These are phyloP conservation scores for Entamoeba histolytica DNA, from an alignment of 208 protist species.

Conservation along the genomic window DNA sequence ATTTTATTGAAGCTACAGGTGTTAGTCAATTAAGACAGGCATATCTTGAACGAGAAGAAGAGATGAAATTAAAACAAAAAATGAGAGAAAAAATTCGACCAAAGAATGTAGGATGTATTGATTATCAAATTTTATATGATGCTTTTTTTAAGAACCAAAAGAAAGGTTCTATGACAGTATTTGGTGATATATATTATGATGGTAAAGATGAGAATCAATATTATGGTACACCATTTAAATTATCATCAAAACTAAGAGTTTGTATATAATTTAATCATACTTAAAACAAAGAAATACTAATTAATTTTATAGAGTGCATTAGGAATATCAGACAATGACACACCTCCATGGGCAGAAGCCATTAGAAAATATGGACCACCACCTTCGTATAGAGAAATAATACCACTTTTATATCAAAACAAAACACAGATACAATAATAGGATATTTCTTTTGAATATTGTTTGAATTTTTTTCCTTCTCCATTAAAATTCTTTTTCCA, in stretches of 20 bases:
- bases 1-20: neutral
- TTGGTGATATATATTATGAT: slow-evolving; percentile 72
- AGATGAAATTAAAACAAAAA: neutral
- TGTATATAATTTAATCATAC: slow-evolving; percentile 22
- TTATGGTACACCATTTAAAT: neutral
- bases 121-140: slow-evolving; percentile 73
- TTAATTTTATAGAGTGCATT: slow-evolving; percentile 54
- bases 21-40: neutral
- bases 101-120: slow-evolving; percentile 35
- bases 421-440: too few species aligned
- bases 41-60: neutral
- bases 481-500: too few species aligned
- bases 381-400: slow-evolving; percentile 57
- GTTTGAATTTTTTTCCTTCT: too few species aligned
- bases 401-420: too few species aligned
- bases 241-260: neutral
- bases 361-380: slow-evolving; percentile 92
- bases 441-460: too few species aligned
- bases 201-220: slow-evolving; percentile 67
- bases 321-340: slow-evolving; percentile 59
- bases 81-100: neutral
- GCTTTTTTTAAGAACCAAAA: slow-evolving; percentile 89
- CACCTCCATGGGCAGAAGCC: slow-evolving; percentile 90
- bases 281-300: slow-evolving; percentile 58
- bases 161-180: slow-evolving; percentile 56